Evolutionary conservation across 2,329 filamentous ascomycete genomes (phyloP), one percentile per base, ranked within the genome.

Genomic region (Orbilia blumenaviensis): DNA sequence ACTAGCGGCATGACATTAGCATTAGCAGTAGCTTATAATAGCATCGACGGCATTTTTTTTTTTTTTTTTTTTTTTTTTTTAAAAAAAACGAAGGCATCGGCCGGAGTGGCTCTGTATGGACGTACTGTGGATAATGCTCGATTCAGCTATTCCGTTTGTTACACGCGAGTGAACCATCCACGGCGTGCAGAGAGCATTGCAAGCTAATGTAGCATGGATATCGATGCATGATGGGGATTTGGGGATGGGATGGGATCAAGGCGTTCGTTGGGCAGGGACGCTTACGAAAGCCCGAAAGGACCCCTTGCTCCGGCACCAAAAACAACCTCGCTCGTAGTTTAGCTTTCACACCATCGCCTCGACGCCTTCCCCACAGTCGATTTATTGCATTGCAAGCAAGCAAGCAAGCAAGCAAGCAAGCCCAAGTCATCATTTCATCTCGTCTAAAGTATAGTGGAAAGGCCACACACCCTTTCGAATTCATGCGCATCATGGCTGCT

Each of bases 401-500:
- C 10, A 38, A 38, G n/a, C 10, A 38, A 38, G n/a, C 10, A 38
- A 38, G n/a, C 10, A 38, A 38, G n/a, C 10, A 38, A 46, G 7
- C 8, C 21, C 27, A 38, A 38, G 32, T 21, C 52, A 56, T 56
- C 52, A 38, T 56, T 56, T 32, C 29, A 56, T 36, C 52, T 56
- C 52, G 8, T 23, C 41, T 18, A 21, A 44, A 44, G 12, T 44
- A n/a, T n/a, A 23, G 16, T 1, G 41, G 1, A 21, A 56, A 56
- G 46, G 36, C 16, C 66, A 38, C 44, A 46, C 12, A 27, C 44
- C 14, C 44, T 14, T 23, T 16, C 41, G 5, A 21, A 68, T 58
- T 62, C 46, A 42, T 71, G 66, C 56, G 44, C 56, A 54, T 56
- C 46, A 42, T 58, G 29, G 63, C n/a, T n/a, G n/a, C n/a, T n/a